Evolutionary conservation across 202 grass and related monocot genomes (phyloP), one percentile per base, ranked within the genome.

Genomic region (Elaeis oleifera): DNA sequence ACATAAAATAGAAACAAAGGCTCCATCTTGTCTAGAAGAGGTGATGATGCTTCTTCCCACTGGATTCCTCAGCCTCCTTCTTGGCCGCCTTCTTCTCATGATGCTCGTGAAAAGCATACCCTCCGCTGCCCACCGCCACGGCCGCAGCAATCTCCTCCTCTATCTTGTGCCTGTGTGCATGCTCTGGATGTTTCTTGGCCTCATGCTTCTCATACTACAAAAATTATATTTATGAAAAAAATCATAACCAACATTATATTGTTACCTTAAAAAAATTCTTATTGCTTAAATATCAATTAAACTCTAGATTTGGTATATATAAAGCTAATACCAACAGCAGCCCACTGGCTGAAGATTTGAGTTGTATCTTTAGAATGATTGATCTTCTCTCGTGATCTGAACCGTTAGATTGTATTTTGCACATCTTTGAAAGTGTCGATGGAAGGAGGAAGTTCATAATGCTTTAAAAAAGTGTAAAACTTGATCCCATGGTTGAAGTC

Each of bases 61-160:
- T 31, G 17, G 80, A 67, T 67, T 83, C 82, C 51, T 60, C 27
- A 4, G 56, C 51, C 55, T 73, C 76, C 5, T 79, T 15, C 73
- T 81, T 86, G 53, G 79, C 85, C 2, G 89, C 82, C 36, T 95
- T 86, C 85, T 95, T 89, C 70, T 86, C 54, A 18, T 84, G 90
- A 51, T 84, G 82, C 74, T 89, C 85, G 21, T 95, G 82, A 56
- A 86, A 68, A 16, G 82, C 90, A 15, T 83, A 79, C 1, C 82
- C 79, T 2, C 70, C 71, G 48, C 76, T 55, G 29, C 85, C 90
- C 5, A 61, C 67, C 16, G 79, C 85, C 13, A 60, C 50, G 31
- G 77, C 64, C 3, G 79, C 85, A 0, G 85, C 83, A 5, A 95
- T 22, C 53, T 68, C 80, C 32, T 86, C 83, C 71, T 87, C 86